Evolutionary conservation across 2,329 filamentous ascomycete species (phyloP).

Genomic region (Penicillium thymicola): DNA sequence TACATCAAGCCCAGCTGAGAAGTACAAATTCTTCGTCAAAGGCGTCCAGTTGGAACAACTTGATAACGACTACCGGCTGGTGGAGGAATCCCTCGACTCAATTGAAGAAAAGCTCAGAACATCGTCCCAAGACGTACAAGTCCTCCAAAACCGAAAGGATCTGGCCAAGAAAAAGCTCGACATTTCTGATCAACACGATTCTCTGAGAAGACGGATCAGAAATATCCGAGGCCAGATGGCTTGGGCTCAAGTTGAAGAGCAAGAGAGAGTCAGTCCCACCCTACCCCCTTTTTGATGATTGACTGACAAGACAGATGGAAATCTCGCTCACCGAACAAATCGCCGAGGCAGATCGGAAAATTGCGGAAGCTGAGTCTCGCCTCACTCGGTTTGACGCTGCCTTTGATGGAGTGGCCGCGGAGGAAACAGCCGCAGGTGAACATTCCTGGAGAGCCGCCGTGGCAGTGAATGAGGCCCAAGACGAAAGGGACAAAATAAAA

Average conservation of each 20-base stretch:
- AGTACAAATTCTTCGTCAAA: constrained; percentile 95
- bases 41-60: constrained; percentile 91
- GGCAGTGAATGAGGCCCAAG: constrained; percentile 43
- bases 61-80: constrained; percentile 83
- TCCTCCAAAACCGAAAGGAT: constrained; percentile 57
- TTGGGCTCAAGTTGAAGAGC: constrained; percentile 82
- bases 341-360: constrained; percentile 43
- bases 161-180: constrained; percentile 64
- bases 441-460: constrained; percentile 45
- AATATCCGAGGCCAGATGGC: constrained; percentile 65
- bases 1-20: constrained; percentile 73
- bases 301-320: constrained; percentile 27
- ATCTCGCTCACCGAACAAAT: constrained; percentile 39
- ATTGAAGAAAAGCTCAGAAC: constrained; percentile 63
- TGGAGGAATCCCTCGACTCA: constrained; percentile 73
- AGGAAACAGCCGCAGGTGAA: constrained; percentile 40
- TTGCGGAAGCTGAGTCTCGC: constrained; percentile 46
- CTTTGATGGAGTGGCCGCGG: constrained; percentile 44
- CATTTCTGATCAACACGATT: constrained; percentile 63
- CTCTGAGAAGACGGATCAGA: constrained; percentile 59
- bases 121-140: constrained; percentile 61
- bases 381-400: constrained; percentile 46
- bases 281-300: neutral
- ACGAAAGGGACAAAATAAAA: constrained; percentile 50
- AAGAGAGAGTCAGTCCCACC: constrained; percentile 55